Evolutionary conservation across 2,329 filamentous ascomycete genomes (phyloP).

Genomic region (Aspergillus fijiensis): DNA sequence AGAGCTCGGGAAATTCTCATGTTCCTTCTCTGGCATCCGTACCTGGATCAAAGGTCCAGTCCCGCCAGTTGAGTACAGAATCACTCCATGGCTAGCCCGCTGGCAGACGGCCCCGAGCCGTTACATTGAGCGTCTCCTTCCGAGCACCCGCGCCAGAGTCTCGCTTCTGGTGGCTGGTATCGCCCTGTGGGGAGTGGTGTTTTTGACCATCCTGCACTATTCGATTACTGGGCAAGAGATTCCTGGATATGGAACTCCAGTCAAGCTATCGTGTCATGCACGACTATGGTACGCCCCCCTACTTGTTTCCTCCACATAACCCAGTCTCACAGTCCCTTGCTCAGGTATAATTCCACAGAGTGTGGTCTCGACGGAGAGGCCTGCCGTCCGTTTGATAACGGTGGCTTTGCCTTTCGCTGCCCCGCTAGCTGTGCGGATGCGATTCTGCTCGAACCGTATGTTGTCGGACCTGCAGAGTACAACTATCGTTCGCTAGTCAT

Average conservation of each 20-base stretch:
- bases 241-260: constrained; percentile 34
- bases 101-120: constrained; percentile 37
- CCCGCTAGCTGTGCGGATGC: constrained; percentile 56
- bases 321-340: constrained; percentile 6
- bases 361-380: constrained; percentile 58
- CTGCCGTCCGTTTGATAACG: constrained; percentile 58
- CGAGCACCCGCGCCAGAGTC: constrained; percentile 24
- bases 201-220: constrained; percentile 32
- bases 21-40: constrained; percentile 23
- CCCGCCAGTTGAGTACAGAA: constrained; percentile 34
- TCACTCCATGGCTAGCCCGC: constrained; percentile 33
- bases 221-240: constrained; percentile 33
- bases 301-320: too few relatives aligned
- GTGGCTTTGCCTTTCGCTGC: constrained; percentile 57
- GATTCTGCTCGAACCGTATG: constrained; percentile 55
- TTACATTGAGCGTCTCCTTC: constrained; percentile 32
- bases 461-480: constrained; percentile 55
- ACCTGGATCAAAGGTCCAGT: constrained; percentile 33
- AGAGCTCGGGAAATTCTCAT: constrained; percentile 21
- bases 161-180: constrained; percentile 28
- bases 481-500: constrained; percentile 57
- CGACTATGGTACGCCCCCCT: constrained; percentile 40
- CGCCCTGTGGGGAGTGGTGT: constrained; percentile 34
- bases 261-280: constrained; percentile 36
- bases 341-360: constrained; percentile 37